A percentile compares a stretch with the other conserved stretches of the same genome.
These are phyloP conservation scores for Aphanomyces euteiches DNA, from an alignment of 352 stramenopile species.

Conservation along the genomic window DNA sequence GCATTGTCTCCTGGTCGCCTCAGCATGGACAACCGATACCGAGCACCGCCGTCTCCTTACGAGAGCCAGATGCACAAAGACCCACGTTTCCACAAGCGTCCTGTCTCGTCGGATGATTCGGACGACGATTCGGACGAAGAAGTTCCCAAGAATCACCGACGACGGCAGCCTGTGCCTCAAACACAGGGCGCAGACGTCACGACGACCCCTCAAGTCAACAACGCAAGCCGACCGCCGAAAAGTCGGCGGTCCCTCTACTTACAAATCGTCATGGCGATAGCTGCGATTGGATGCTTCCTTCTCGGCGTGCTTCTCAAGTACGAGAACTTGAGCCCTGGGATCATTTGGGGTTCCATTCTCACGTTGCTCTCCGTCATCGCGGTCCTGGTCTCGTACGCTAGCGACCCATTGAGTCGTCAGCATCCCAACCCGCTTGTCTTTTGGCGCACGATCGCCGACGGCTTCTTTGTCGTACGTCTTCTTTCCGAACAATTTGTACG, in stretches of 20 bases:
- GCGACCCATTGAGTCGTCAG: constrained; percentile 71
- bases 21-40: constrained; percentile 12
- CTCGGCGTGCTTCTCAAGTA: constrained; percentile 59
- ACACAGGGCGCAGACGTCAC: background rate
- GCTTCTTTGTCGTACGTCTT: constrained; percentile 77
- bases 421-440: constrained; percentile 87
- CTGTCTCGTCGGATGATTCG: constrained; percentile 17
- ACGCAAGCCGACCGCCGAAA: background rate
- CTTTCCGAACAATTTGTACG: constrained; percentile 76
- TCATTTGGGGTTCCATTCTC: constrained; percentile 82
- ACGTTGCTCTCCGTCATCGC: constrained; percentile 84
- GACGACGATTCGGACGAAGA: constrained; percentile 24
- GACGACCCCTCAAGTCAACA: background rate
- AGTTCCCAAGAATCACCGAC: background rate
- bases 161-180: too few species aligned
- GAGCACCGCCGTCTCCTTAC: background rate
- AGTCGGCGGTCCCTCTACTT: constrained; percentile 55
- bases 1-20: too few species aligned
- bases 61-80: background rate
- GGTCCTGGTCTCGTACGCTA: constrained; percentile 79
- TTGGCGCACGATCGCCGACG: constrained; percentile 82
- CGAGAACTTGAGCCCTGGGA: constrained; percentile 67
- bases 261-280: constrained; percentile 79
- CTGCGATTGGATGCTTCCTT: constrained; percentile 44
- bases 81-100: background rate